Percentiles rank a stretch among this genome's conserved stretches.
These are phyloP conservation scores for Cladophialophora exuberans DNA, from an alignment of 2,329 filamentous ascomycete species.

Conservation along the genomic window DNA sequence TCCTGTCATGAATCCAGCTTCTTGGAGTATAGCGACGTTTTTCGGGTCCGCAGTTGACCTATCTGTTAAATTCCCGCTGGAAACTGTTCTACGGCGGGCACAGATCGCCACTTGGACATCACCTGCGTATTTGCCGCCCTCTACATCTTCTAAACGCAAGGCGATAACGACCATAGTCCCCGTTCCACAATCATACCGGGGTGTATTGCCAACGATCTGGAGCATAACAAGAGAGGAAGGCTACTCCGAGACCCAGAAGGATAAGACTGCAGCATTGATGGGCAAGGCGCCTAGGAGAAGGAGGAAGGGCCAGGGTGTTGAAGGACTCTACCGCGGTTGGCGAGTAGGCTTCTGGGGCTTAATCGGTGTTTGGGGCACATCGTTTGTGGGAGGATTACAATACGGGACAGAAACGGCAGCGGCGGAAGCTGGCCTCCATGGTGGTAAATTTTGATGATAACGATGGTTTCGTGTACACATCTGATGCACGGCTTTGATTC, in stretches of 20 bases:
- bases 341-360: slow-evolving; percentile 60
- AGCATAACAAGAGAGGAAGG: slow-evolving; percentile 85
- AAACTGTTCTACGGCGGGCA: slow-evolving; percentile 86
- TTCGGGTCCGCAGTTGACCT: slow-evolving; percentile 77
- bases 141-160: slow-evolving; percentile 38
- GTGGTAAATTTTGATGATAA: slow-evolving; percentile 31
- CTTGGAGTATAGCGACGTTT: slow-evolving; percentile 83
- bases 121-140: slow-evolving; percentile 46
- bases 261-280: slow-evolving; percentile 40
- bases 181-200: slow-evolving; percentile 73
- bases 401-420: slow-evolving; percentile 25
- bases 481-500: neutral
- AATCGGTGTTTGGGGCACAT: slow-evolving; percentile 58
- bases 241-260: slow-evolving; percentile 50
- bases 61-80: slow-evolving; percentile 83
- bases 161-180: slow-evolving; percentile 75
- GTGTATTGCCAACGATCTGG: slow-evolving; percentile 91
- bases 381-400: slow-evolving; percentile 43
- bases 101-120: slow-evolving; percentile 74
- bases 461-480: neutral
- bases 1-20: slow-evolving; percentile 75
- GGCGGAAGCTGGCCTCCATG: slow-evolving; percentile 25
- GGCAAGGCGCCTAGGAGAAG: slow-evolving; percentile 48
- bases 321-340: slow-evolving; percentile 62
- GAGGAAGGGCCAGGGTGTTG: slow-evolving; percentile 57